Base-by-base conservation (phyloP, 257 asterid species). In the Fraxinus excelsior region DNA sequence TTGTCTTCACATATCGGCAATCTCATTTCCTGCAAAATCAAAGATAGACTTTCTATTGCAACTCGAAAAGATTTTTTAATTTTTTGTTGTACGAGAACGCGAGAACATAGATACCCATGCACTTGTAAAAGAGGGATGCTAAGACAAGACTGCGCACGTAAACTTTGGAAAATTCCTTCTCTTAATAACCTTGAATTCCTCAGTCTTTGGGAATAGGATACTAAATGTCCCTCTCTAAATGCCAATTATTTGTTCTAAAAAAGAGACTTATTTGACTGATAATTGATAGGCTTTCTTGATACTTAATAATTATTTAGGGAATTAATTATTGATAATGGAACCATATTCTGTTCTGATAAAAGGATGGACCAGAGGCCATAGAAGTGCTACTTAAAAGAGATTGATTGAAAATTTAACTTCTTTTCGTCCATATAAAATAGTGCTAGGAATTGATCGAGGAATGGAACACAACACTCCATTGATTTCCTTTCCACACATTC, bases 141-240 rank as follows among this genome's bases (percentile, higher is more conserved):
- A n/a, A 56, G 65, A 56, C 11, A 67, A 49, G 25, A 29, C 10
- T 46, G 58, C 34, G 19, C 29, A 64, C 65, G 7, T 38, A 65
- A 64, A 72, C 31, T 44, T 58, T 68, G 4, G 38, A 56, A 29
- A 56, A 60, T 3, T 14, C 28, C 73, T 4, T 5, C 19, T 53
- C 65, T 72, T 73, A 40, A 58, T 44, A 81, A 74, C 82, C 85
- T 73, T 56, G 67, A 78, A 76, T 82, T 83, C 79, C 81, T 72
- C 68, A 11, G 73, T 66, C 72, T 79, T 69, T 73, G 81, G 86
- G 83, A 79, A 83, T 76, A 68, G 2, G 84, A 80, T 76, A 19
- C 83, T 82, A 53, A 67, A 23, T 80, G 83, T 62, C 72, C 80
- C 77, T 76, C 74, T 68, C 77, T 72, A 26, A 12, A 31, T 26